Evolutionary conservation across 768 basidiomycete species (phyloP).

Genomic region (Mycena haematopus): DNA sequence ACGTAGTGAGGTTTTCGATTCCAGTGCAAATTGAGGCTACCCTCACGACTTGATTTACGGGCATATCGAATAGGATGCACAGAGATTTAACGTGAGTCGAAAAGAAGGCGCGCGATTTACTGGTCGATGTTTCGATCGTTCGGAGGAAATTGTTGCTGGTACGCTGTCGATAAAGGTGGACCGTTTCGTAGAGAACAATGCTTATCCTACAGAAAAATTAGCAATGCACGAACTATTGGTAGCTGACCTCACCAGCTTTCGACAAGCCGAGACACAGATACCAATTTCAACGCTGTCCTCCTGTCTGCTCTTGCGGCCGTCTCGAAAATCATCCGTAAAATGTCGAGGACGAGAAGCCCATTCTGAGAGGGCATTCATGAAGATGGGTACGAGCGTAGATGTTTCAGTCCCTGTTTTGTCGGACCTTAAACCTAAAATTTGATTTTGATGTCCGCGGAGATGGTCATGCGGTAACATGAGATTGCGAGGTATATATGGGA

Average conservation of each 20-base stretch:
- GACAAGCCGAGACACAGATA: conserved; percentile 38
- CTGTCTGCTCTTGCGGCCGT: conserved; percentile 39
- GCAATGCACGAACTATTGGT: neutral
- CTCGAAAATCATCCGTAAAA: conserved; percentile 45
- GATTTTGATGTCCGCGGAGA: conserved; percentile 16
- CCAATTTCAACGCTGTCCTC: conserved; percentile 40
- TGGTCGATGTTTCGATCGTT: conserved; percentile 43
- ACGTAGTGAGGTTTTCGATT: conserved; percentile 44
- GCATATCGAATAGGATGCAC: conserved; percentile 43
- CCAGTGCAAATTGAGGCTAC: conserved; percentile 44
- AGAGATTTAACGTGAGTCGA: conserved; percentile 44
- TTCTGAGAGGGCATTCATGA: conserved; percentile 21
- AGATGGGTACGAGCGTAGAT: neutral
- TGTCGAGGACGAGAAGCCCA: conserved; percentile 42
- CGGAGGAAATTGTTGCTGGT: conserved; percentile 44
- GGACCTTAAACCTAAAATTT: conserved; percentile 6
- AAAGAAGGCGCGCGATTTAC: conserved; percentile 42
- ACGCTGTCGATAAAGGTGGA: conserved; percentile 40
- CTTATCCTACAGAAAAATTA: conserved; percentile 39
- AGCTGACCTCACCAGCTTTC: conserved; percentile 40
- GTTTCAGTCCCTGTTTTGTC: neutral
- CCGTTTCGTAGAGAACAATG: conserved; percentile 42
- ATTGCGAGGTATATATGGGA: neutral
- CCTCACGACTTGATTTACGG: conserved; percentile 37
- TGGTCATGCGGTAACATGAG: neutral